Percentiles rank a stretch among this genome's conserved stretches.
Evolutionary conservation across 2,329 filamentous ascomycete species (phyloP).

Genomic region (Zasmidium citrigriseum): DNA sequence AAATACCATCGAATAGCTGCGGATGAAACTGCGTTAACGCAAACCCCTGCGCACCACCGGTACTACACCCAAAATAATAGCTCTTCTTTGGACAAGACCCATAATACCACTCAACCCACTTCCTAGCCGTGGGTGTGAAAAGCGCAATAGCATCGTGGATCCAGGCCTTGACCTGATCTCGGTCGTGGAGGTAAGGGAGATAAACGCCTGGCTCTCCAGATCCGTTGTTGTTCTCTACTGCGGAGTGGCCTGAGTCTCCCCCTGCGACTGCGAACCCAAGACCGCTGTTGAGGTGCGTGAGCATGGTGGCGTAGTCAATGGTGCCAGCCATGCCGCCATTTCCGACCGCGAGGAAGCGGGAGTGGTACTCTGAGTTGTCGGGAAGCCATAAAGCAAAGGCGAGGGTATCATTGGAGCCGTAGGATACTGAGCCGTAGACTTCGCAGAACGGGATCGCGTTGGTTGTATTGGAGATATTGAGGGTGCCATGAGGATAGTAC

Average conservation of each 20-base stretch:
- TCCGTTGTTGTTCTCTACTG: slow-evolving; percentile 26
- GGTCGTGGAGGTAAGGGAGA: slow-evolving; percentile 31
- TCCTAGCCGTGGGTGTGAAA: slow-evolving; percentile 34
- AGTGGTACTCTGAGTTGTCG: slow-evolving; percentile 22
- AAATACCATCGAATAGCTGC: slow-evolving; percentile 46
- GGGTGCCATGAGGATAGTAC: slow-evolving; percentile 14
- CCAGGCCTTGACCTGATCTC: slow-evolving; percentile 35
- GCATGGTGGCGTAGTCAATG: slow-evolving; percentile 26
- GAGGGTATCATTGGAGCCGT: slow-evolving; percentile 26
- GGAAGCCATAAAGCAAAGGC: slow-evolving; percentile 30
- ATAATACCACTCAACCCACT: slow-evolving; percentile 38
- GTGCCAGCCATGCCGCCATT: slow-evolving; percentile 33
- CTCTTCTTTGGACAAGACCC: slow-evolving; percentile 31
- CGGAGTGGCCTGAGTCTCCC: slow-evolving; percentile 29
- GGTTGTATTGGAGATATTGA: slow-evolving; percentile 21
- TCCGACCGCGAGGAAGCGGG: slow-evolving; percentile 32
- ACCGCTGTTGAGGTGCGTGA: slow-evolving; percentile 29
- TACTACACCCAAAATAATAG: slow-evolving; percentile 46
- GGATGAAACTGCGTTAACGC: slow-evolving; percentile 45
- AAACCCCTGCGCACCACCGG: slow-evolving; percentile 45
- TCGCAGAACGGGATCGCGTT: slow-evolving; percentile 29
- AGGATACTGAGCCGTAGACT: slow-evolving; percentile 24
- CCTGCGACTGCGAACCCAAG: slow-evolving; percentile 29
- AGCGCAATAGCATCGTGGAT: slow-evolving; percentile 41
- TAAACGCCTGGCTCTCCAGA: slow-evolving; percentile 27